Percentiles rank a stretch among this genome's conserved stretches.
phyloP scores from a whole-genome alignment of 352 stramenopile species.

The Phytophthora hibernalis region DNA sequence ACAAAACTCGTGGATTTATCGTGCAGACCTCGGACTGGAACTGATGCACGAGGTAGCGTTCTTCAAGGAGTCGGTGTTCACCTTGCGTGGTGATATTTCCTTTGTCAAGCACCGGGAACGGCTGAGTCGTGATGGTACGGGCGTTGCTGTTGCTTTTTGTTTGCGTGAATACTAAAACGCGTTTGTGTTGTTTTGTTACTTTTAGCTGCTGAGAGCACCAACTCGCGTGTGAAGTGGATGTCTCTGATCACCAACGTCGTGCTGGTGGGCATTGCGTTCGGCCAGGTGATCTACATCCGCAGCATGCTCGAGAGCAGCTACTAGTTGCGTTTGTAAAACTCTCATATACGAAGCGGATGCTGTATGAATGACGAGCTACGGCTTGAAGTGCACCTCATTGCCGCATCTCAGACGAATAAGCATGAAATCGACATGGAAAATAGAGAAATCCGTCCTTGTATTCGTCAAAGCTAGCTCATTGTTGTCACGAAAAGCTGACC shows the following conservation, averaged over 20 bases:
- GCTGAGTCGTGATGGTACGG: constrained; percentile 69
- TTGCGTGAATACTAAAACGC: neutral
- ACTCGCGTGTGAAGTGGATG: constrained; percentile 85
- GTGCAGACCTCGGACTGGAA: constrained; percentile 74
- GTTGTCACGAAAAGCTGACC: neutral
- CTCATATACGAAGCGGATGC: neutral
- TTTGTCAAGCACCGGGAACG: constrained; percentile 85
- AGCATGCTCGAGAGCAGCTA: constrained; percentile 81
- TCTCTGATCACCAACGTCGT: constrained; percentile 83
- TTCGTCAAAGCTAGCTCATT: constrained; percentile 5
- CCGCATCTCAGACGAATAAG: constrained; percentile 10
- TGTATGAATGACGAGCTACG: constrained; percentile 12
- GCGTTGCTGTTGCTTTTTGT: neutral
- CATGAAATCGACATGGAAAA: constrained; percentile 25
- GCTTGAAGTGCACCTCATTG: constrained; percentile 17
- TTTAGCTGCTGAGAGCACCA: constrained; percentile 76
- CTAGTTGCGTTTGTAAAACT: constrained; percentile 36
- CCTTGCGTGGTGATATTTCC: constrained; percentile 76
- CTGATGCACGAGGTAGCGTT: constrained; percentile 84
- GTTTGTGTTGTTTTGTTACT: constrained; percentile 11
- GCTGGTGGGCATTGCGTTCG: constrained; percentile 77
- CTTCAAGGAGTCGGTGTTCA: constrained; percentile 85
- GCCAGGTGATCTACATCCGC: constrained; percentile 87
- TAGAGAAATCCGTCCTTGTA: constrained; percentile 26
- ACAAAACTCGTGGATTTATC: constrained; percentile 1